Percentiles rank a stretch among this genome's conserved stretches.
These are phyloP conservation scores for Lichtheimia corymbifera DNA, from an alignment of 371 early-diverging fungal species.

Conservation along the genomic window DNA sequence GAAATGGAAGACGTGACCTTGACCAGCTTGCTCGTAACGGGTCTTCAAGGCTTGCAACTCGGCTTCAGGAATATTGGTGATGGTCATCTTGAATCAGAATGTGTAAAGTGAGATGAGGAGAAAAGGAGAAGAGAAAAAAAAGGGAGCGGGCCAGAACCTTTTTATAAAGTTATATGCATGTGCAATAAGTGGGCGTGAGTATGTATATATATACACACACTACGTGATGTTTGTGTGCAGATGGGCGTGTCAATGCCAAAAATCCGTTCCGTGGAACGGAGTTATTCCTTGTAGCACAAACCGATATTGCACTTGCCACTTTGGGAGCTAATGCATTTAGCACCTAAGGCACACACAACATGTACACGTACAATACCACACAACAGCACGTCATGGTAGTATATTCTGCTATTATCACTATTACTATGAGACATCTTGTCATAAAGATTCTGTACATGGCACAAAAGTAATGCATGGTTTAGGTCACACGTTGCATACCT, in stretches of 20 bases:
- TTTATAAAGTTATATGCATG: slow-evolving; percentile 6
- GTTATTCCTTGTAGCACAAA: not conserved
- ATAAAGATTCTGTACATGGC: no score
- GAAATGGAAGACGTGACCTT: slow-evolving; percentile 89
- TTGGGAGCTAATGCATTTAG: not conserved
- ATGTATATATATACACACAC: no score
- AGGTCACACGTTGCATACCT: no score
- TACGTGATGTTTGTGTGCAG: no score
- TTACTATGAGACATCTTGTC: no score
- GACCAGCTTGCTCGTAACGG: slow-evolving; percentile 74
- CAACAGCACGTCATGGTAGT: no score
- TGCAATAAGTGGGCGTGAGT: no score
- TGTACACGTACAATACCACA: no score
- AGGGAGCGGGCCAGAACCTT: slow-evolving; percentile 8
- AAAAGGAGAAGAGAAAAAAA: slow-evolving; percentile 5
- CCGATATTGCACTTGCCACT: slow-evolving; percentile 5
- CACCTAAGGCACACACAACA: not conserved
- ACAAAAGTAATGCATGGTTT: no score
- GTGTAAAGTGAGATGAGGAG: not conserved
- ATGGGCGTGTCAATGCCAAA: not conserved
- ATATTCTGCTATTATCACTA: no score
- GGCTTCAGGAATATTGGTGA: slow-evolving; percentile 26
- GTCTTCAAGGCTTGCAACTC: slow-evolving; percentile 57
- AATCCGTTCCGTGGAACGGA: slow-evolving; percentile 6
- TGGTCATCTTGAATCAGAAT: slow-evolving; percentile 17